Conservation (phyloP, 2,329 filamentous ascomycete species). For the Tolypocladium capitatum region DNA sequence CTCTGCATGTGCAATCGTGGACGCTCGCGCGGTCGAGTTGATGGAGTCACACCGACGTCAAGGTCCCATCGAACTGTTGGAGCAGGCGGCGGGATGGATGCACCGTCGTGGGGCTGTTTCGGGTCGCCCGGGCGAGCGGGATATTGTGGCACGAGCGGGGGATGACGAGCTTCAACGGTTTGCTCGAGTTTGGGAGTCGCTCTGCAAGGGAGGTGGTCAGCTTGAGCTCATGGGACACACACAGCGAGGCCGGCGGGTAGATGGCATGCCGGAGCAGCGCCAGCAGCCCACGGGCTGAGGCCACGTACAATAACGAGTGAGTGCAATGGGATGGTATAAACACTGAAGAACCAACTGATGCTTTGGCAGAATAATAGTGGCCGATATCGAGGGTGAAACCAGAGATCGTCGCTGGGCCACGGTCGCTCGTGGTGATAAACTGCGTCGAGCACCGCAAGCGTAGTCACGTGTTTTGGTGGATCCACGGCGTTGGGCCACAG, state of each 20-base stretch:
- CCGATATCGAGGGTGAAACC: constrained; percentile 17
- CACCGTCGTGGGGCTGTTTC: background rate
- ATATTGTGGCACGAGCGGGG: background rate
- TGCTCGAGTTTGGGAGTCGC: constrained; percentile 10
- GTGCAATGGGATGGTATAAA: constrained; percentile 18
- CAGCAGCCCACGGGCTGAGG: background rate
- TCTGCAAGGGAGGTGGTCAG: constrained; percentile 10
- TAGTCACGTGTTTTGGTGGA: background rate
- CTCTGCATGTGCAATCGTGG: constrained; percentile 9
- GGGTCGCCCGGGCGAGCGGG: background rate
- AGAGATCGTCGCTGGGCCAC: constrained; percentile 6
- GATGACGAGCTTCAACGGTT: constrained; percentile 7
- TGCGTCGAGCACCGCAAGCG: constrained; percentile 1
- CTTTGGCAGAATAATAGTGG: constrained; percentile 24
- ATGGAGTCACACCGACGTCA: constrained; percentile 1
- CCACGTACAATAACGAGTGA: constrained; percentile 21
- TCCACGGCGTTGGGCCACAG: background rate
- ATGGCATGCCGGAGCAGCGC: background rate
- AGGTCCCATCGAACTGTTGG: constrained; percentile 1
- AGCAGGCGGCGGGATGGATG: background rate
- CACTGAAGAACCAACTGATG: constrained; percentile 25
- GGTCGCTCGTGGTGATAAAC: constrained; percentile 9
- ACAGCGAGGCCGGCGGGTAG: background rate
- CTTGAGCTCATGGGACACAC: background rate
- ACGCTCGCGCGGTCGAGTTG: constrained; percentile 3